A percentile compares a stretch with the other conserved stretches of the same genome.
Evolutionary conservation across 2,329 filamentous ascomycete genomes (phyloP).

Genomic region (Cordyceps pruinosa): DNA sequence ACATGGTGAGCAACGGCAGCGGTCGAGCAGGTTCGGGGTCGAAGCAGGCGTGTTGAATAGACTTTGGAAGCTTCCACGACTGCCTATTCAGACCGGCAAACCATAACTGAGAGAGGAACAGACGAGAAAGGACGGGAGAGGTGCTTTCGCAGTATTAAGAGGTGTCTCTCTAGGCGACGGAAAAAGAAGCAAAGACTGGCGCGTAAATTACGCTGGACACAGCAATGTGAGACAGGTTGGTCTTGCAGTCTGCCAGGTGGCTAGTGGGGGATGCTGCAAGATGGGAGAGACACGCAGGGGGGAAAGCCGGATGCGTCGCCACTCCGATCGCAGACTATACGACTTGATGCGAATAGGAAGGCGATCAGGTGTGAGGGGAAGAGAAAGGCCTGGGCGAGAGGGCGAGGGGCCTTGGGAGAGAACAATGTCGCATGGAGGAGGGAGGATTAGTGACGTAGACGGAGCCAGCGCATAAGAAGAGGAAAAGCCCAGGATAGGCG

Average conservation of each 20-base stretch:
- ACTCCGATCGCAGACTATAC: neutral
- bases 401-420: neutral
- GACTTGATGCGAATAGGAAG: neutral
- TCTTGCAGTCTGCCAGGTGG: neutral
- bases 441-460: neutral
- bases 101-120: neutral
- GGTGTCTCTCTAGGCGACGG: neutral
- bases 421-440: neutral
- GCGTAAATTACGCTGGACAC: constrained; percentile 11
- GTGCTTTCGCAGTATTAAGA: neutral
- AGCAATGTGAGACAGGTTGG: constrained; percentile 9
- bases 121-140: neutral
- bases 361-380: neutral
- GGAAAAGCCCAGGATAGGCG: neutral
- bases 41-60: constrained; percentile 1
- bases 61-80: neutral
- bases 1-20: constrained; percentile 23
- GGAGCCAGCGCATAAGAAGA: neutral
- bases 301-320: neutral
- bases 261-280: neutral
- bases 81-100: neutral
- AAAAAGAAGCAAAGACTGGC: constrained; percentile 10
- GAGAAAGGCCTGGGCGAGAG: neutral
- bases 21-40: neutral
- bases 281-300: constrained; percentile 8